Percentiles rank a stretch among this genome's conserved stretches.
Evolutionary conservation across 257 asterid species (phyloP).

Genomic region (Parsonsia alboflavescens): DNA sequence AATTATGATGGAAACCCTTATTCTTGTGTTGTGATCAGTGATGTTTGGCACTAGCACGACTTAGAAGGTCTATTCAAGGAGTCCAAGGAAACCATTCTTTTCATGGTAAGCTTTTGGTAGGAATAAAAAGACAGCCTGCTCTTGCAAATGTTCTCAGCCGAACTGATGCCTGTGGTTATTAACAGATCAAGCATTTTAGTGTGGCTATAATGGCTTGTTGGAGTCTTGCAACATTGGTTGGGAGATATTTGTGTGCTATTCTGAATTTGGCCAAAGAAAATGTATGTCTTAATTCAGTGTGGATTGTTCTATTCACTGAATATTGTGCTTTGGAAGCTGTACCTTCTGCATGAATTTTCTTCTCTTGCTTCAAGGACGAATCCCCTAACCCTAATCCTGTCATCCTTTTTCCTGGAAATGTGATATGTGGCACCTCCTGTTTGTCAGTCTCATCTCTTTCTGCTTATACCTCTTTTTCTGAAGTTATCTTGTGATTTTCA

Average conservation of each 20-base stretch:
- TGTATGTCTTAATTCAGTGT: background rate
- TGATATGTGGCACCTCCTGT: background rate
- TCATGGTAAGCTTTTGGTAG: background rate
- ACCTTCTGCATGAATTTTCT: background rate
- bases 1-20: background rate
- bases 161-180: background rate
- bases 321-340: background rate
- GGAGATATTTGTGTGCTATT: slow-evolving; percentile 2
- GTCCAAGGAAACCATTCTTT: background rate
- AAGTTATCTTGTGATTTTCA: too few species aligned
- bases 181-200: background rate
- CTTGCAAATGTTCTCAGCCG: background rate
- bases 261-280: background rate
- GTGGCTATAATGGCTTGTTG: background rate
- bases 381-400: too few species aligned
- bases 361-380: too few species aligned
- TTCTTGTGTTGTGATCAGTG: slow-evolving; percentile 3
- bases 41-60: background rate
- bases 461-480: too few species aligned
- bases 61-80: background rate
- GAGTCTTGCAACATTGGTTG: background rate
- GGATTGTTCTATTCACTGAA: background rate
- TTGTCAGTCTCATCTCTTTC: background rate
- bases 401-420: background rate
- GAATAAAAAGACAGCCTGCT: background rate